These are phyloP conservation scores for Blastobotrys capitulatus DNA, from an alignment of 1,139 yeast species.

Conservation along the genomic window DNA sequence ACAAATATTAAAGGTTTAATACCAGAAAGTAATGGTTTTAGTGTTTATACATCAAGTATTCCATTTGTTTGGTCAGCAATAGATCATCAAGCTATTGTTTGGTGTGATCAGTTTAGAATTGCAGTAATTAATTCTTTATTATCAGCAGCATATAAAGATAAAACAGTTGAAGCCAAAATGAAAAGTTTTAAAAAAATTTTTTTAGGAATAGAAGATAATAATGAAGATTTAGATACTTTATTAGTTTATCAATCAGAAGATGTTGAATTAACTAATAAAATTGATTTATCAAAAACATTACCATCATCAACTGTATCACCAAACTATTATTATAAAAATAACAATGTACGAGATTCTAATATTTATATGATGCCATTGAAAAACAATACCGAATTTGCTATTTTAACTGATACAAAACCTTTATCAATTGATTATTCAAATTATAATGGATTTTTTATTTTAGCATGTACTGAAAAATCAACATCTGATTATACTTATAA, in stretches of 20 bases:
- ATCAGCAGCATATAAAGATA: neutral
- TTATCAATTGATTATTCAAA: neutral
- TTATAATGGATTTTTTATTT: neutral
- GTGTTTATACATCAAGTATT: slow-evolving; percentile 78
- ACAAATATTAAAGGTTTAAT: slow-evolving; percentile 66
- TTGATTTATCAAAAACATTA: neutral
- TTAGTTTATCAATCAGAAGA: neutral
- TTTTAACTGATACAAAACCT: neutral
- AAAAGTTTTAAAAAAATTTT: neutral
- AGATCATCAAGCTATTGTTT: slow-evolving; percentile 92
- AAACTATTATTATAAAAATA: too few species aligned
- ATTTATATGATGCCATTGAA: neutral
- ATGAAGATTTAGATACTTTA: neutral
- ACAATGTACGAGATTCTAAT: neutral
- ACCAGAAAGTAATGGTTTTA: slow-evolving; percentile 72
- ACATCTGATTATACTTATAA: neutral
- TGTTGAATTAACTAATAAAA: neutral
- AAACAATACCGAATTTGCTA: neutral
- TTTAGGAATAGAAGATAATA: neutral
- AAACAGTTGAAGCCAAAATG: neutral
- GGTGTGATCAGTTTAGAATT: slow-evolving; percentile 88
- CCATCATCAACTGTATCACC: neutral
- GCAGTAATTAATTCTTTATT: slow-evolving; percentile 52
- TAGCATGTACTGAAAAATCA: neutral
- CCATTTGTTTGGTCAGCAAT: slow-evolving; percentile 93